phyloP scores from a whole-genome alignment of 2,329 filamentous ascomycete species.

The Fonsecaea erecta region DNA sequence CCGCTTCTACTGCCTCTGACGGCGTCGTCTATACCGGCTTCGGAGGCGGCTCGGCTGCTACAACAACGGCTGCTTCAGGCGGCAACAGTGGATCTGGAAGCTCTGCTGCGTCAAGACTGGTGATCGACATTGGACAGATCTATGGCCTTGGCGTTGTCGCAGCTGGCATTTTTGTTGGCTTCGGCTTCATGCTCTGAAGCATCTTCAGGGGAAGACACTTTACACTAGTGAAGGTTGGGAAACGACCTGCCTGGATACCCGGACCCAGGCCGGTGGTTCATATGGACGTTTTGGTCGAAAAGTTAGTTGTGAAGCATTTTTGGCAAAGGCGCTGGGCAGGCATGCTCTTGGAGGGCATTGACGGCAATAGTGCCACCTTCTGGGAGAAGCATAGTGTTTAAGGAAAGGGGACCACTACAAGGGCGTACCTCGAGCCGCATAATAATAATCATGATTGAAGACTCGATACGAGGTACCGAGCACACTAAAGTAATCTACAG shows the following conservation, averaged over 20 bases:
- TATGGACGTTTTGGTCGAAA: conserved; percentile 9
- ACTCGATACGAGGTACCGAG: neutral
- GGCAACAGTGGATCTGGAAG: conserved; percentile 19
- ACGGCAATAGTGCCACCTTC: neutral
- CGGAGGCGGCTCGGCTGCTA: conserved; percentile 44
- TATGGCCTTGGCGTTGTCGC: conserved; percentile 62
- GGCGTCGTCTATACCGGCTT: conserved; percentile 53
- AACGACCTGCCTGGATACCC: neutral
- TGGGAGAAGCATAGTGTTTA: neutral
- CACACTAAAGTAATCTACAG: no score
- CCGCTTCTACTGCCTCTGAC: conserved; percentile 39
- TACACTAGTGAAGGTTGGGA: neutral
- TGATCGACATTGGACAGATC: conserved; percentile 59
- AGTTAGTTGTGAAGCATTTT: conserved; percentile 19
- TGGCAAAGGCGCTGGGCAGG: conserved; percentile 25
- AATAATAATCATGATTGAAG: conserved; percentile 21
- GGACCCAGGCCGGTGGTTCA: conserved; percentile 7
- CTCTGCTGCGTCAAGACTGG: conserved; percentile 43
- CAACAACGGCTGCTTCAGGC: conserved; percentile 32
- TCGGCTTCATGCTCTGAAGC: conserved; percentile 58
- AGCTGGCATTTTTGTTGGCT: conserved; percentile 62
- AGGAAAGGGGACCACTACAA: neutral
- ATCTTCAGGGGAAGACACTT: neutral
- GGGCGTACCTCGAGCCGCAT: neutral
- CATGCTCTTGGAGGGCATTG: conserved; percentile 2